Conservation (phyloP, 1,284 basidiomycete species). For the Porogramme epimiltina region DNA sequence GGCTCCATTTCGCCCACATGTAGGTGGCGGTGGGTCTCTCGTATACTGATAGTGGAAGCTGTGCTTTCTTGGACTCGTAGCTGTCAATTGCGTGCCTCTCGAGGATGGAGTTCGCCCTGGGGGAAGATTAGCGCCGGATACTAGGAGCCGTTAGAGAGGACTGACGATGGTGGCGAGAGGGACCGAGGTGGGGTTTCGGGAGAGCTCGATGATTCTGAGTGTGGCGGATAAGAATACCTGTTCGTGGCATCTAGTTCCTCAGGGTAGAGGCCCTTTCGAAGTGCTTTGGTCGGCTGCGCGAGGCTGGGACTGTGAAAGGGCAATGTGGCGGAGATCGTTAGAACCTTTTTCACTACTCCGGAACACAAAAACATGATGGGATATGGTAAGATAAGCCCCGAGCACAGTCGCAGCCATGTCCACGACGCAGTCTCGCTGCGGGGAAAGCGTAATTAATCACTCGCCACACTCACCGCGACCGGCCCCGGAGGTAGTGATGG, state of each 20-base stretch:
- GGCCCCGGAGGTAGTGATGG: not conserved
- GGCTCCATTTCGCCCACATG: constrained; percentile 39
- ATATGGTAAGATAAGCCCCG: no score
- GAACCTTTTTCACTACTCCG: not conserved
- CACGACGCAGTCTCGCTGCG: no score
- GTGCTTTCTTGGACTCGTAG: not conserved
- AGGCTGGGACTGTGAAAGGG: constrained; percentile 1
- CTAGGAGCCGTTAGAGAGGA: not conserved
- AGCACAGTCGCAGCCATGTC: no score
- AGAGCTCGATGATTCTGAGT: not conserved
- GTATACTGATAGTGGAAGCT: constrained; percentile 31
- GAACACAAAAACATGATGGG: not conserved
- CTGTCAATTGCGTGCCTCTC: constrained; percentile 8
- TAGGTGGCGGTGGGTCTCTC: constrained; percentile 38
- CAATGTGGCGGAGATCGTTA: constrained; percentile 19
- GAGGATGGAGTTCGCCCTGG: not conserved
- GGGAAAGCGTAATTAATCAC: not conserved
- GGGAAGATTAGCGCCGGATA: not conserved
- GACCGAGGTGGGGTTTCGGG: constrained; percentile 4
- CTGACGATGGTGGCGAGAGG: constrained; percentile 1
- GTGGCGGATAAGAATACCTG: constrained; percentile 2
- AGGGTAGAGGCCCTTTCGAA: no score
- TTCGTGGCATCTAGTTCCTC: not conserved
- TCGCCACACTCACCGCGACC: constrained; percentile 22
- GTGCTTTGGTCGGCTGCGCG: not conserved